Evolutionary conservation across 1,139 yeast species (phyloP).

Genomic region (Kodamaea derodonti): DNA sequence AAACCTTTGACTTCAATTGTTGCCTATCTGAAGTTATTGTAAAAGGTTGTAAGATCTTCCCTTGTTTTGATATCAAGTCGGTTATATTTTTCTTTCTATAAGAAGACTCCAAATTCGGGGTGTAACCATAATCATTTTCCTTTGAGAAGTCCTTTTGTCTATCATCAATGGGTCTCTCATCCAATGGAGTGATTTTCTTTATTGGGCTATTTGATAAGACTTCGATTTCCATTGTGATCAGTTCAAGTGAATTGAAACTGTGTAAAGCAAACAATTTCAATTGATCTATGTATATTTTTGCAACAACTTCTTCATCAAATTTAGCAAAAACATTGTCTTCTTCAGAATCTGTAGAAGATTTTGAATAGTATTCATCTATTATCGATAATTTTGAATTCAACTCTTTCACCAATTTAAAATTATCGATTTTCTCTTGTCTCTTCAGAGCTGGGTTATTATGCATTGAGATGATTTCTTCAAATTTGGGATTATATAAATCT

Average conservation of each 20-base stretch:
- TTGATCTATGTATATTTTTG: conserved; percentile 54
- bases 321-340: conserved; percentile 21
- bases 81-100: conserved; percentile 16
- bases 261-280: conserved; percentile 49
- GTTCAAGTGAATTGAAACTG: conserved; percentile 52
- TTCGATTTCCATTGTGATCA: conserved; percentile 53
- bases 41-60: conserved; percentile 81
- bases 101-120: conserved; percentile 51
- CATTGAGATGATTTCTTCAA: conserved; percentile 26
- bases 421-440: conserved; percentile 71
- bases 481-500: conserved; percentile 37
- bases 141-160: conserved; percentile 19
- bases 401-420: conserved; percentile 58
- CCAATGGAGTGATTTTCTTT: conserved; percentile 1
- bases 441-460: conserved; percentile 46
- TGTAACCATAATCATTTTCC: conserved; percentile 36
- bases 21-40: conserved; percentile 64
- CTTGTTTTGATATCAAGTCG: conserved; percentile 56
- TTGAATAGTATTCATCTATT: conserved; percentile 29
- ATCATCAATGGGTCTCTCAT: conserved; percentile 10
- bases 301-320: conserved; percentile 59
- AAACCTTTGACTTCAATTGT: conserved; percentile 59
- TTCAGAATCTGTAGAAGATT: conserved; percentile 9
- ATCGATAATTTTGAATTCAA: conserved; percentile 40
- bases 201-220: conserved; percentile 42